Evolutionary conservation across 2,329 filamentous ascomycete species (phyloP), one percentile per base, ranked within the genome.

Genomic region (Venturia carpophila): DNA sequence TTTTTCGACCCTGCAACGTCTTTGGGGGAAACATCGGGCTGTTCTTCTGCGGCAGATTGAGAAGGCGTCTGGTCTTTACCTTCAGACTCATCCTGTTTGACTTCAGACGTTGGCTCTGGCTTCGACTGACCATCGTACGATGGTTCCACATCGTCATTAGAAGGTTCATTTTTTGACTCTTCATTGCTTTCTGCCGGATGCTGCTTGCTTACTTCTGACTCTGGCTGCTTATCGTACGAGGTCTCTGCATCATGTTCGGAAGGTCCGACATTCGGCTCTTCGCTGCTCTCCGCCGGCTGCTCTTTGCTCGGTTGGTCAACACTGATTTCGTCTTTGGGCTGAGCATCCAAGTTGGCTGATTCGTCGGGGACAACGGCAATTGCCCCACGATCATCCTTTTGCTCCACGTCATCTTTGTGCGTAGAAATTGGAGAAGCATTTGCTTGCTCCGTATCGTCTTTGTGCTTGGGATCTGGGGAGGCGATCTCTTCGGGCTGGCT

Each of bases 321-420:
- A n/a, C 9, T 24, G n/a, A 24, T 9, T 11, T 24, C n/a, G 2
- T 27, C 47, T 52, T 52, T 52, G 13, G 47, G 47, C 21, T 52
- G 47, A 17, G 47, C 47, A 2, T 52, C 47, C 3, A 21, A 52
- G 21, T 21, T 27, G 21, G 47, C 24, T 15, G 47, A 52, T 27
- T 52, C 47, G 9, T 27, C 47, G 21, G 47, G 47, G 6, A 52
- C 21, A 27, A 21, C 21, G n/a, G 11, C 47, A 13, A 52, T 52
- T 11, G 47, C 21, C 27, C 24, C 21, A 21, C 47, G 27, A 30
- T 19, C 37, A 37, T 58, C 27, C 27, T 37, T 27, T 52, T 52
- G 47, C 47, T 52, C 47, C 21, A 52, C 47, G 5, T 52, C 47
- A 21, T 52, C 47, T 52, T 52, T 52, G 47, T 52, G 47, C 11